phyloP scores from a whole-genome alignment of 140 eudicot genomes.

The Erigeron philadelphicus region DNA sequence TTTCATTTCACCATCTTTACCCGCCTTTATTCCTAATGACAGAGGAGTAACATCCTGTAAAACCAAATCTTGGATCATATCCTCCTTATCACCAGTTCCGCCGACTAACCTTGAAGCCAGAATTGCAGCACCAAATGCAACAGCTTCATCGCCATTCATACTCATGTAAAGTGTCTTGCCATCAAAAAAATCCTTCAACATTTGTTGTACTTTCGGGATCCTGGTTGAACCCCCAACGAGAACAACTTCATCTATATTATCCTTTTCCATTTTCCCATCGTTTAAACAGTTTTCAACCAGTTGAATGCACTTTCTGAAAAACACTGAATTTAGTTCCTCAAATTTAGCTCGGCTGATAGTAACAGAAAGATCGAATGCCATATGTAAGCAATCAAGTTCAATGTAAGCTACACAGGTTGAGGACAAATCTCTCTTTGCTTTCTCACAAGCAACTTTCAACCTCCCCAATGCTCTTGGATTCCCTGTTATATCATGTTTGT shows the following conservation, averaged over 20 bases:
- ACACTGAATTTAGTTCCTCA: neutral
- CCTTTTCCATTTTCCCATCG: neutral
- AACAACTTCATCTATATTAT: neutral
- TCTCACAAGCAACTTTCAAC: constrained; percentile 7
- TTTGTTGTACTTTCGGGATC: neutral
- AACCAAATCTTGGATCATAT: neutral
- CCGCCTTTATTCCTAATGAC: constrained; percentile 3
- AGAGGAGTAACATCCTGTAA: constrained; percentile 4
- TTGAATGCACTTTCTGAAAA: neutral
- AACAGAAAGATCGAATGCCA: neutral
- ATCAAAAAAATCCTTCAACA: neutral
- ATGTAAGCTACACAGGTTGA: neutral
- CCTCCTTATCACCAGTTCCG: neutral
- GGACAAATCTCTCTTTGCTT: constrained; percentile 6
- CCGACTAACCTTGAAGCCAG: neutral
- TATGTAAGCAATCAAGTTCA: neutral
- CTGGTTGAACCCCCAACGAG: neutral
- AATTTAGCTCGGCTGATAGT: neutral
- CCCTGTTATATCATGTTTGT: neutral
- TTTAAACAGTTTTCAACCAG: neutral
- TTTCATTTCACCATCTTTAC: neutral
- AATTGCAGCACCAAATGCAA: neutral
- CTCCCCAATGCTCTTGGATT: constrained; percentile 7
- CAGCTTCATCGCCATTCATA: neutral
- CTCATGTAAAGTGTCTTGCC: neutral